Base-by-base conservation (phyloP, 2,329 filamentous ascomycete species). In the Myriosclerotinia duriaeana region DNA sequence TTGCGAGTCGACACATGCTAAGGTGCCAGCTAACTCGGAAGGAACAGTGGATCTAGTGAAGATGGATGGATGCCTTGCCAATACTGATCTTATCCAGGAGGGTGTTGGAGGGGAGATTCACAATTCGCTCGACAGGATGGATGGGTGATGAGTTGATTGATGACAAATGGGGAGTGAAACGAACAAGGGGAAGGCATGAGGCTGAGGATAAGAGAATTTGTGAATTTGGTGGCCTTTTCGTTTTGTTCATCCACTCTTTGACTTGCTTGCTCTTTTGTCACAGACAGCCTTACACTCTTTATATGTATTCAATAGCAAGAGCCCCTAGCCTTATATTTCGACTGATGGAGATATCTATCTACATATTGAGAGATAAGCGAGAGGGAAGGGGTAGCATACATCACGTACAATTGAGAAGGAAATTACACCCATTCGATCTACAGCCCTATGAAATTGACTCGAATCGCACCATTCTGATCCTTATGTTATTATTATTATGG, bases 351-450 rank as follows among this genome's bases (percentile, higher is more conserved):
- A n/a, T n/a, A 46, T 34, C 12, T 15, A 22, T n/a, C n/a, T 26
- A 14, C n/a, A 46, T 40, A 20, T 48, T 15, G 20, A 22, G 42
- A 48, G n/a, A 11, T n/a, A 15, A 15, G 36, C 1, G 22, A 17
- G 12, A 26, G 2, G 22, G 17, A n/a, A 34, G 11, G 26, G 17
- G 20, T 34, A 34, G 40, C 55, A 59, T 46, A 59, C 9, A 6
- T 30, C 6, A n/a, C 40, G 4, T n/a, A n/a, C 17, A 59, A 34
- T 46, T 34, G 55, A 59, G 40, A 34, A 46, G 40, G 15, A 15
- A 20, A 46, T 14, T 22, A n/a, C 9, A 80, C 91, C 92, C 69
- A 92, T 34, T 34, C 30, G 2, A 34, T 34, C 30, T 34, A 34
- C 30, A 34, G 30, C 30, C 30, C 30, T 34, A 34, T 34, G 30